phyloP scores from a whole-genome alignment of 139 green algal species.

The Haematococcus sp. region DNA sequence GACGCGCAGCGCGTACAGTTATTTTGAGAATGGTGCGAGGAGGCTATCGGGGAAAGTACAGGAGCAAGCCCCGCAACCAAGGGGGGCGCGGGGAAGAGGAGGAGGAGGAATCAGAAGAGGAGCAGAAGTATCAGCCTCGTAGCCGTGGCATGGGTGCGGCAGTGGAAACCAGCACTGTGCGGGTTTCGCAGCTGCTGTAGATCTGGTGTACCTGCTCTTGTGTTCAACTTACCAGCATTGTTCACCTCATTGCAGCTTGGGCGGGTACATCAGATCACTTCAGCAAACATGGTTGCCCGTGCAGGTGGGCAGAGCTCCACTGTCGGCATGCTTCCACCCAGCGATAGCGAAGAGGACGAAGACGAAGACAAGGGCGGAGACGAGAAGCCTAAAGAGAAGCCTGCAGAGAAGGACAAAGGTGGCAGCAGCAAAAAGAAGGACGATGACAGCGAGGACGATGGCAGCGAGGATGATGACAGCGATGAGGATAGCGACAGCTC shows the following conservation, averaged over 20 bases:
- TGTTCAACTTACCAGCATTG: no score
- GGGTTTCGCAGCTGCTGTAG: no score
- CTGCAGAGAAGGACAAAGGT: constrained; percentile 4
- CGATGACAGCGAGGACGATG: constrained; percentile 16
- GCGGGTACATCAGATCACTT: not conserved
- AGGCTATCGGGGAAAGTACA: no score
- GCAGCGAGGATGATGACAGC: constrained; percentile 20
- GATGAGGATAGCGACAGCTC: constrained; percentile 3
- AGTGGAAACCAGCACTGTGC: not conserved
- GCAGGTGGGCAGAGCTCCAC: constrained; percentile 46
- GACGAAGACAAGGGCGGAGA: constrained; percentile 29
- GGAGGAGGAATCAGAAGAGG: no score
- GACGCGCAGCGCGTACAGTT: no score
- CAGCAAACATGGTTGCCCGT: not conserved
- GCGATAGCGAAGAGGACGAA: constrained; percentile 56
- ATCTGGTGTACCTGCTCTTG: no score
- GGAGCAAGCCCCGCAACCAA: no score
- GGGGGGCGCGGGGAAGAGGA: no score
- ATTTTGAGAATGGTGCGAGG: no score
- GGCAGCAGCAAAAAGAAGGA: constrained; percentile 9
- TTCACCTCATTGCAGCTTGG: no score
- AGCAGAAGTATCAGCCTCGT: no score
- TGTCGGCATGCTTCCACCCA: constrained; percentile 74
- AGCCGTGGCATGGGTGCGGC: no score
- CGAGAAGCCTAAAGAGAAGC: constrained; percentile 18